A percentile compares a stretch with the other conserved stretches of the same genome.
Conservation (phyloP, 345 rosid species). For the Arabidopsis arenosa region DNA sequence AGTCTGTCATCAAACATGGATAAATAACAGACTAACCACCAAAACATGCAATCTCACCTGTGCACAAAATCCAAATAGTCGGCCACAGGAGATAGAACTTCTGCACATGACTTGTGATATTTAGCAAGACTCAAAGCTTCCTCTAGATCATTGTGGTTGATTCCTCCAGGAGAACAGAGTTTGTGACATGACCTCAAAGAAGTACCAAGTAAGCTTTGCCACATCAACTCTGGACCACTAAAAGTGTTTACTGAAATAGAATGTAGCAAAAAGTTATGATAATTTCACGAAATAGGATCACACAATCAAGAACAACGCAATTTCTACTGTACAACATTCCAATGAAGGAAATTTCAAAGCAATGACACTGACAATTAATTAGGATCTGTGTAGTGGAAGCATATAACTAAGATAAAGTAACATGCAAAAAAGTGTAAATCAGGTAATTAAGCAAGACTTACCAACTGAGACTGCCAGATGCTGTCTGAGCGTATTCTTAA, state of each 20-base stretch:
- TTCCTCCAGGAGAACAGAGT: slow-evolving; percentile 17
- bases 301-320: too few relatives aligned
- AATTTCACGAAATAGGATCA: neutral
- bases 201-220: slow-evolving; percentile 77
- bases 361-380: too few relatives aligned
- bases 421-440: too few relatives aligned
- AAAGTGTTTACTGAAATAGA: slow-evolving; percentile 55
- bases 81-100: slow-evolving; percentile 70
- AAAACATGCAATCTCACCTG: slow-evolving; percentile 54
- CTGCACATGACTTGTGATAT: slow-evolving; percentile 64
- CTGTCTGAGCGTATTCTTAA: slow-evolving; percentile 57
- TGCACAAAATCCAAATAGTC: slow-evolving; percentile 68
- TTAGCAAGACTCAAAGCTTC: slow-evolving; percentile 64
- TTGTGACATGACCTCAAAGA: slow-evolving; percentile 60
- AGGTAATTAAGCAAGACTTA: slow-evolving; percentile 2
- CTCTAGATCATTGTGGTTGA: slow-evolving; percentile 49
- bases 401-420: too few relatives aligned
- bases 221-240: slow-evolving; percentile 54
- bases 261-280: slow-evolving; percentile 1
- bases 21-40: neutral
- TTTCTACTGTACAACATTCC: too few relatives aligned
- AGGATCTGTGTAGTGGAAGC: too few relatives aligned
- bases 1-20: slow-evolving; percentile 23
- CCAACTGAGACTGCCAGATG: slow-evolving; percentile 55
- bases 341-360: too few relatives aligned